These are phyloP conservation scores for Linanthus parryae DNA, from an alignment of 148 eudicot genomes.

Conservation along the genomic window DNA sequence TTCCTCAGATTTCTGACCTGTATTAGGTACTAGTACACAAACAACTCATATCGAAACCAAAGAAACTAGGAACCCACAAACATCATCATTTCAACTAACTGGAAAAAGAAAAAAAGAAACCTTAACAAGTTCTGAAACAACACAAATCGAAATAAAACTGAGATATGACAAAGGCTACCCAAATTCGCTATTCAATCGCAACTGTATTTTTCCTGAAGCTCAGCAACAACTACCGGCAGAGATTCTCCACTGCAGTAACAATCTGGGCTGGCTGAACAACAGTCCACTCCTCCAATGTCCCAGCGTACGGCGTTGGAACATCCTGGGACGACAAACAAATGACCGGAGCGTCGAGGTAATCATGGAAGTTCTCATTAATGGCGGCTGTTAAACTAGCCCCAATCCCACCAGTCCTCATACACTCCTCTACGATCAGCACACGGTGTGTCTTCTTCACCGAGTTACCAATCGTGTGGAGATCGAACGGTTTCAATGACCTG, in stretches of 20 bases:
- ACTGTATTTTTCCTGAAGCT: too few species aligned
- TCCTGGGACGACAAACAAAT: conserved; percentile 88
- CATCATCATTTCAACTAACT: too few species aligned
- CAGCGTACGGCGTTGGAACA: conserved; percentile 94
- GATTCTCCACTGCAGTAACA: conserved; percentile 81
- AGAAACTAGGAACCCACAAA: too few species aligned
- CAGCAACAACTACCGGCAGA: conserved; percentile 35
- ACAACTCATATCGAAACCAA: too few species aligned
- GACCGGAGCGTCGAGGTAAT: conserved; percentile 76
- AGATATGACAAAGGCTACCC: too few species aligned
- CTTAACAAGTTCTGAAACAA: too few species aligned
- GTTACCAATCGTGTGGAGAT: conserved; percentile 73
- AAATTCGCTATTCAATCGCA: too few species aligned
- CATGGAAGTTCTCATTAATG: conserved; percentile 75
- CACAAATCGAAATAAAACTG: too few species aligned
- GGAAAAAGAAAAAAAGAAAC: too few species aligned
- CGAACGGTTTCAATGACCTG: conserved; percentile 63
- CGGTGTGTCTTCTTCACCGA: conserved; percentile 84
- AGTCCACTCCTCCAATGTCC: conserved; percentile 69
- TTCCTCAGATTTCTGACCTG: too few species aligned
- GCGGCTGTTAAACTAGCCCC: conserved; percentile 93
- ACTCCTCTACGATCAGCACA: conserved; percentile 86
- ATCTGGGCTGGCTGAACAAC: conserved; percentile 82
- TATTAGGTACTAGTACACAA: too few species aligned
- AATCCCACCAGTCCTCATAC: conserved; percentile 91